Evolutionary conservation across 2,329 filamentous ascomycete species (phyloP).

Genomic region (Beauveria caledonica): DNA sequence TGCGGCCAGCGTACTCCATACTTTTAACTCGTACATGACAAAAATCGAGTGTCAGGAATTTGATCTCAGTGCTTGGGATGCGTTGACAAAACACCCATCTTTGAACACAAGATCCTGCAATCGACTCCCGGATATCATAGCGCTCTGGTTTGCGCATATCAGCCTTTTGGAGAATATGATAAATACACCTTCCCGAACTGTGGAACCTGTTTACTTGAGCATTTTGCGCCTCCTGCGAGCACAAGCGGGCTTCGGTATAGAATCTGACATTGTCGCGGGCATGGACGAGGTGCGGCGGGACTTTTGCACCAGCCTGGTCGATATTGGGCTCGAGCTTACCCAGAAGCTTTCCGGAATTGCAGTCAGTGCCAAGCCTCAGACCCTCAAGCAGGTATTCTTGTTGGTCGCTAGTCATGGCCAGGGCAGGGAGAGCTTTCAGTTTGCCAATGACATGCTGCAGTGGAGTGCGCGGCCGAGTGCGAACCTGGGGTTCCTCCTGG

Average conservation of each 20-base stretch:
- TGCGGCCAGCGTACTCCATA: neutral
- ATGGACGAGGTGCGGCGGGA: constrained; percentile 2
- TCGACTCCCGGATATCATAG: neutral
- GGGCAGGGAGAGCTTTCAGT: neutral
- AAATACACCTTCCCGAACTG: neutral
- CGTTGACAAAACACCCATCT: neutral
- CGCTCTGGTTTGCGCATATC: constrained; percentile 7
- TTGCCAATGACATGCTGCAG: neutral
- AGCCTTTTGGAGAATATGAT: neutral
- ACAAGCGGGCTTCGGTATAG: neutral
- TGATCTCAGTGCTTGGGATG: neutral
- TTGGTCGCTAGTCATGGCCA: neutral
- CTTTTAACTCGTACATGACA: neutral
- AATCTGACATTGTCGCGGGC: constrained; percentile 1
- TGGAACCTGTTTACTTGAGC: neutral
- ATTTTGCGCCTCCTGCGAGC: neutral
- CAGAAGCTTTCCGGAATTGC: neutral
- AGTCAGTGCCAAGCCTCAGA: neutral
- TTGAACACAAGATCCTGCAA: neutral
- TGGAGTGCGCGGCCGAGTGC: neutral
- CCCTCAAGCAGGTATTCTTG: neutral
- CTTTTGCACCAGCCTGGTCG: neutral
- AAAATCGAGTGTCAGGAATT: neutral
- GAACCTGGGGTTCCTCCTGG: neutral
- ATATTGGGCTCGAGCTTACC: constrained; percentile 4